Percentiles rank a stretch among this genome's conserved stretches.
Conservation (phyloP, 2,329 filamentous ascomycete species). For the Hypoxylon sp. region DNA sequence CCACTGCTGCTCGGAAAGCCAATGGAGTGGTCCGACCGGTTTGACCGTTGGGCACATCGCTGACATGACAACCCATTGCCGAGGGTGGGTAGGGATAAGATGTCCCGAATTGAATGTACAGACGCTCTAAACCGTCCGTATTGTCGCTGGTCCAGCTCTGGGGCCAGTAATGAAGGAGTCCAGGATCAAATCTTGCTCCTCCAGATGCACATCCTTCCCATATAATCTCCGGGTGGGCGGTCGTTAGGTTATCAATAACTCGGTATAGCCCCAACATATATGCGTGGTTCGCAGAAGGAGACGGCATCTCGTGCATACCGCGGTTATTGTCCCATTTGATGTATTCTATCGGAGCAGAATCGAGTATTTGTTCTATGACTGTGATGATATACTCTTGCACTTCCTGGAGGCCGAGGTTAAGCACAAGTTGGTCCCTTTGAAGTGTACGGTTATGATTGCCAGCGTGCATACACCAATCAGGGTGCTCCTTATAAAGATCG, state of each 20-base stretch:
- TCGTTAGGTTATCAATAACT: conserved; percentile 72
- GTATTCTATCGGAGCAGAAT: conserved; percentile 68
- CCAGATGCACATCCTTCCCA: conserved; percentile 78
- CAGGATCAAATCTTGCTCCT: conserved; percentile 75
- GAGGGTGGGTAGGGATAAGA: conserved; percentile 74
- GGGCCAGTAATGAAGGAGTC: conserved; percentile 74
- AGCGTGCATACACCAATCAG: conserved; percentile 74
- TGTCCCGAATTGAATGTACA: conserved; percentile 75
- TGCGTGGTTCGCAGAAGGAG: conserved; percentile 67
- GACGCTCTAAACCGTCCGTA: conserved; percentile 72
- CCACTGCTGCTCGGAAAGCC: conserved; percentile 74
- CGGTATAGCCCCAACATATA: conserved; percentile 76
- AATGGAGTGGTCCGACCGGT: conserved; percentile 70
- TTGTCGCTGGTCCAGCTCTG: conserved; percentile 77
- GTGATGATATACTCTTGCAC: conserved; percentile 75
- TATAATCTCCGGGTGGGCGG: conserved; percentile 71
- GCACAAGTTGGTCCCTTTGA: conserved; percentile 70
- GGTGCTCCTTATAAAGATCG: conserved; percentile 71
- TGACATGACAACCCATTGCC: conserved; percentile 76
- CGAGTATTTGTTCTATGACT: conserved; percentile 67
- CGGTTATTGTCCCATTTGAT: conserved; percentile 80
- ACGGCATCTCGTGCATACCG: conserved; percentile 72
- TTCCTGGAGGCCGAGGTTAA: conserved; percentile 72
- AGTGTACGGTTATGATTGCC: conserved; percentile 70
- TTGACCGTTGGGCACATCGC: conserved; percentile 71